Conservation (phyloP, 2,329 filamentous ascomycete species). For the Xylaria sp. region DNA sequence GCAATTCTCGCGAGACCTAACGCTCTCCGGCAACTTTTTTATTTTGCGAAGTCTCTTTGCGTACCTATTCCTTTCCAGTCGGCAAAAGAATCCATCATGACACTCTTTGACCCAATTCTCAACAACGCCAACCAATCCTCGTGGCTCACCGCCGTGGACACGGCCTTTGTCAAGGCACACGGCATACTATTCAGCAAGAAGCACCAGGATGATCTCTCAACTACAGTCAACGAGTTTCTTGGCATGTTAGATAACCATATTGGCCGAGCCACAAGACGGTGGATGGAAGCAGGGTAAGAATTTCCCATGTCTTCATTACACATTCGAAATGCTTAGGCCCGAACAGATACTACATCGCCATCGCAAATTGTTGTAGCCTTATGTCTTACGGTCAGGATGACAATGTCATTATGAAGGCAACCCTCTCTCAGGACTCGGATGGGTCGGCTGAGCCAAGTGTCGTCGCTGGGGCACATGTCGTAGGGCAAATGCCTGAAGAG, state of each 20-base stretch:
- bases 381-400: constrained; percentile 56
- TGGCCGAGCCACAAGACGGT: constrained; percentile 49
- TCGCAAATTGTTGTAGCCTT: constrained; percentile 57
- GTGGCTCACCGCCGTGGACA: constrained; percentile 52
- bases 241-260: constrained; percentile 61
- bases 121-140: constrained; percentile 37
- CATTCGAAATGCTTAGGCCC: constrained; percentile 22
- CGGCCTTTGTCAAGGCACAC: constrained; percentile 64
- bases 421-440: constrained; percentile 35
- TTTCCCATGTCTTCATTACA: neutral
- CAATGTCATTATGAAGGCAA: constrained; percentile 49
- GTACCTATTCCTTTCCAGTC: constrained; percentile 68
- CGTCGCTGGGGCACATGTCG: constrained; percentile 29
- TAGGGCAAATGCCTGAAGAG: constrained; percentile 18
- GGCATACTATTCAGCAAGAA: constrained; percentile 64
- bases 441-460: constrained; percentile 27
- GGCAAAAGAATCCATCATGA: constrained; percentile 71
- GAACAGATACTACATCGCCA: constrained; percentile 56
- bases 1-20: constrained; percentile 76
- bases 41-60: constrained; percentile 71
- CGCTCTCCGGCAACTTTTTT: constrained; percentile 70
- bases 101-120: constrained; percentile 65
- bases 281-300: constrained; percentile 50
- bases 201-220: constrained; percentile 48
- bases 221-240: constrained; percentile 53